Evolutionary conservation across 1,284 basidiomycete genomes (phyloP).

Genomic region (Anthracocystis setariae): DNA sequence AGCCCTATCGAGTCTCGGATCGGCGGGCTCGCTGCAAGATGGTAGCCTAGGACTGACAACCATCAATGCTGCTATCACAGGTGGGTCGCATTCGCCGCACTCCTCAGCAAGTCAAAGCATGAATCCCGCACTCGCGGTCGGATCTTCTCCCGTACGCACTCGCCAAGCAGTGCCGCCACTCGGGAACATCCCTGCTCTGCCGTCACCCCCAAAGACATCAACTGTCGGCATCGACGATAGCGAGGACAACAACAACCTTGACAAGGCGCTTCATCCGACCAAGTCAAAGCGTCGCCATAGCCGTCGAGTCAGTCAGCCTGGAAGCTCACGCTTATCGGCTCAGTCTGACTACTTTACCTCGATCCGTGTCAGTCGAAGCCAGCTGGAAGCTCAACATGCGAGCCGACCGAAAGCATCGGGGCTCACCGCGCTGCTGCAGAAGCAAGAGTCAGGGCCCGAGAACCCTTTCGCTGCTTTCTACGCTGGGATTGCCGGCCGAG

Average conservation of each 20-base stretch:
- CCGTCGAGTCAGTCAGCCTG: slow-evolving; percentile 18
- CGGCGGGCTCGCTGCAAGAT: slow-evolving; percentile 33
- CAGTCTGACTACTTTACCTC: slow-evolving; percentile 48
- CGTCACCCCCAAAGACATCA: slow-evolving; percentile 35
- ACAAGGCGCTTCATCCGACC: slow-evolving; percentile 8
- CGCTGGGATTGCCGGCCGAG: slow-evolving; percentile 68
- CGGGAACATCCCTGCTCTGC: slow-evolving; percentile 4
- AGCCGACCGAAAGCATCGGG: slow-evolving; percentile 42
- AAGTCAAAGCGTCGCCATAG: slow-evolving; percentile 16
- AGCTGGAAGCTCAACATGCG: slow-evolving; percentile 45
- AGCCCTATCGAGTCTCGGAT: slow-evolving; percentile 41
- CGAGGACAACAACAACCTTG: slow-evolving; percentile 30
- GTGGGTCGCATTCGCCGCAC: slow-evolving; percentile 34
- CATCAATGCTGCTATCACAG: slow-evolving; percentile 47
- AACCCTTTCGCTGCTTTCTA: slow-evolving; percentile 70
- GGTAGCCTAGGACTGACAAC: slow-evolving; percentile 43
- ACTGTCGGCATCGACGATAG: slow-evolving; percentile 30
- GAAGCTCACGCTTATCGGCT: slow-evolving; percentile 6
- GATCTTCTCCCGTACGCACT: slow-evolving; percentile 30
- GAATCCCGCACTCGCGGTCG: slow-evolving; percentile 27
- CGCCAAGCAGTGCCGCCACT: slow-evolving; percentile 20
- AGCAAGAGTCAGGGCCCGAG: slow-evolving; percentile 44
- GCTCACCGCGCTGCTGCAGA: slow-evolving; percentile 46
- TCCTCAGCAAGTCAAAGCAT: slow-evolving; percentile 19
- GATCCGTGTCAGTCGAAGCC: slow-evolving; percentile 30